These are phyloP conservation scores for Yamadazyma friedrichii DNA, from an alignment of 1,139 yeast genomes.

Conservation along the genomic window DNA sequence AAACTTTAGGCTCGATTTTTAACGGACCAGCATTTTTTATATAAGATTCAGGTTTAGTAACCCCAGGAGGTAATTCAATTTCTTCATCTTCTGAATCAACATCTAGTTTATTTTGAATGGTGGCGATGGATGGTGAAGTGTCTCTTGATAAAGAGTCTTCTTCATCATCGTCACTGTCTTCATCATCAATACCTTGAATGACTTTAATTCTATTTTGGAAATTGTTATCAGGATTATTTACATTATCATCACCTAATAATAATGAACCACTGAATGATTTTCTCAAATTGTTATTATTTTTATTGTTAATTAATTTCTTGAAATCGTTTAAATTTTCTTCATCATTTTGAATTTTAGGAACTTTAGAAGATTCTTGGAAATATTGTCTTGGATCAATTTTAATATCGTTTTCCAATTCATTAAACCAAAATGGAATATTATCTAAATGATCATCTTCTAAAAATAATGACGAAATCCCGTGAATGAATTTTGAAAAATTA, in stretches of 20 bases:
- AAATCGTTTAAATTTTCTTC: conserved; percentile 44
- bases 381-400: conserved; percentile 76
- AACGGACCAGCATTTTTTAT: conserved; percentile 89
- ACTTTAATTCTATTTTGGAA: conserved; percentile 3
- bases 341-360: conserved; percentile 7
- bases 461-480: conserved; percentile 84
- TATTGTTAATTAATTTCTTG: conserved; percentile 40
- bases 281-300: conserved; percentile 29
- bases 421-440: conserved; percentile 90
- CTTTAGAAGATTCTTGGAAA: conserved; percentile 35
- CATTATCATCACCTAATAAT: conserved; percentile 16
- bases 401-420: conserved; percentile 80
- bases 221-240: too few species aligned
- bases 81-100: conserved; percentile 87
- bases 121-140: conserved; percentile 12
- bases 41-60: conserved; percentile 71
- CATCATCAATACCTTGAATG: conserved; percentile 15
- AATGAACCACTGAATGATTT: conserved; percentile 45
- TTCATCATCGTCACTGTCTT: conserved; percentile 20
- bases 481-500: conserved; percentile 84
- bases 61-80: conserved; percentile 84
- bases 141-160: conserved; percentile 42
- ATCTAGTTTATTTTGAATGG: conserved; percentile 39
- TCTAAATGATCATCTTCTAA: conserved; percentile 90
- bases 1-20: conserved; percentile 94